Evolutionary conservation across 2,329 filamentous ascomycete species (phyloP).

Genomic region (Alternaria sp.): DNA sequence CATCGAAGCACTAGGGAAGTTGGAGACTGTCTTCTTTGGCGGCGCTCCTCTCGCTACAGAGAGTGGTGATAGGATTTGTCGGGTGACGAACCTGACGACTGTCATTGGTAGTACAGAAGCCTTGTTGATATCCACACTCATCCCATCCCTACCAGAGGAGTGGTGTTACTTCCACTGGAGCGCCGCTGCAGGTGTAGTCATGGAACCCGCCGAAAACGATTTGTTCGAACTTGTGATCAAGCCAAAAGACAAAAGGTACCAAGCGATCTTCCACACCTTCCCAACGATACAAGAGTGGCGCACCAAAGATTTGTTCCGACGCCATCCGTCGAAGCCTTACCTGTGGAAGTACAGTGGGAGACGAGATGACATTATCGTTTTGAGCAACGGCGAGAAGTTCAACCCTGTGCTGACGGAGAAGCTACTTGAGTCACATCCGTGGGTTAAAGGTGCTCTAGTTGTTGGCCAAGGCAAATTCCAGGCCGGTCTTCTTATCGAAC

Average conservation of each 20-base stretch:
- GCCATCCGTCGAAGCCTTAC: constrained; percentile 27
- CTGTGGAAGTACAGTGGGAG: constrained; percentile 43
- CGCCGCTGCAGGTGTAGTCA: not conserved
- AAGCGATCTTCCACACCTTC: constrained; percentile 11
- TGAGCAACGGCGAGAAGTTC: constrained; percentile 45
- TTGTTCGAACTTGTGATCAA: constrained; percentile 10
- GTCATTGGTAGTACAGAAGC: constrained; percentile 12
- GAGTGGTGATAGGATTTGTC: constrained; percentile 5
- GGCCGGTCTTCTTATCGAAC: constrained; percentile 35
- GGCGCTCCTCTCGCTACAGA: constrained; percentile 4
- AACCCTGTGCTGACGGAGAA: constrained; percentile 33
- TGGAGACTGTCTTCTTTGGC: constrained; percentile 1
- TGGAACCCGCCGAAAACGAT: constrained; percentile 12
- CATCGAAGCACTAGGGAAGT: constrained; percentile 1
- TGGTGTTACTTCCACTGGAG: constrained; percentile 10
- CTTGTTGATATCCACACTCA: not conserved
- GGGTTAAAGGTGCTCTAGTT: constrained; percentile 28
- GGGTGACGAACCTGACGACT: not conserved
- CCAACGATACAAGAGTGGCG: constrained; percentile 12
- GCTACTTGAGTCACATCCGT: constrained; percentile 20
- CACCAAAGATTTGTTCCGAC: constrained; percentile 28
- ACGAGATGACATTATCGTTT: constrained; percentile 46
- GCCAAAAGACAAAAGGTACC: constrained; percentile 5
- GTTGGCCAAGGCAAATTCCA: constrained; percentile 34
- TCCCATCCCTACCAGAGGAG: not conserved